Evolutionary conservation across 768 basidiomycete species (phyloP).

Genomic region (Nidularia pulvinata): DNA sequence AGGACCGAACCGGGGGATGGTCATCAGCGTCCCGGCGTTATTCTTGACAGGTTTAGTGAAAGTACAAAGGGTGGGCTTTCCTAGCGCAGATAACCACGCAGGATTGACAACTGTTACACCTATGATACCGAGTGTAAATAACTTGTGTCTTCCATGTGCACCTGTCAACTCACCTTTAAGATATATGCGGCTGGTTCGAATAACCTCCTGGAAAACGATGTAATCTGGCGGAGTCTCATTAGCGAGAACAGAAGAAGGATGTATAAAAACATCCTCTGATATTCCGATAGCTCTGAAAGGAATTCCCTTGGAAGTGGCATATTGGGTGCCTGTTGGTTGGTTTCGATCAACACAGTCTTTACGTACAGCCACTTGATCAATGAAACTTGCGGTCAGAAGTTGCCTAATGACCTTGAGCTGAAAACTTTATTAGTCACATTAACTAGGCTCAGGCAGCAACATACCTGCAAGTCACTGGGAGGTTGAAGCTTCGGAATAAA

Average conservation of each 20-base stretch:
- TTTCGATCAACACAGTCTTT: slow-evolving; percentile 76
- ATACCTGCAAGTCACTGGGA: slow-evolving; percentile 77
- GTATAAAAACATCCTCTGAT: slow-evolving; percentile 87
- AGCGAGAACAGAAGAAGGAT: slow-evolving; percentile 84
- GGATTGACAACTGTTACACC: slow-evolving; percentile 87
- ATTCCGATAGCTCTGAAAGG: slow-evolving; percentile 83
- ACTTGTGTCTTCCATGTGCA: neutral
- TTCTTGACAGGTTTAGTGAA: slow-evolving; percentile 87
- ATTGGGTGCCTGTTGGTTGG: slow-evolving; percentile 61
- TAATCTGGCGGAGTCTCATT: slow-evolving; percentile 79
- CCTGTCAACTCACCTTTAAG: slow-evolving; percentile 63
- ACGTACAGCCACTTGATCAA: slow-evolving; percentile 93
- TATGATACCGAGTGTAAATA: slow-evolving; percentile 16
- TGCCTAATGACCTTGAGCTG: slow-evolving; percentile 92
- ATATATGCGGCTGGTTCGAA: slow-evolving; percentile 73
- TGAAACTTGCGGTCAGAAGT: slow-evolving; percentile 85
- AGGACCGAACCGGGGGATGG: slow-evolving; percentile 84
- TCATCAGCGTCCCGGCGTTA: slow-evolving; percentile 64
- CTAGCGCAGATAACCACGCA: slow-evolving; percentile 83
- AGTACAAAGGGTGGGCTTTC: slow-evolving; percentile 78
- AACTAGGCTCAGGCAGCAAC: slow-evolving; percentile 4
- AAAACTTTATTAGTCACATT: slow-evolving; percentile 2
- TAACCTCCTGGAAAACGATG: slow-evolving; percentile 80
- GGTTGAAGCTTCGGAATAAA: slow-evolving; percentile 70
- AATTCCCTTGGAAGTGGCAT: slow-evolving; percentile 74